Percentiles rank a stretch among this genome's conserved stretches.
Evolutionary conservation across 2,329 filamentous ascomycete species (phyloP).

Genomic region (Teratosphaeria gauchensis): DNA sequence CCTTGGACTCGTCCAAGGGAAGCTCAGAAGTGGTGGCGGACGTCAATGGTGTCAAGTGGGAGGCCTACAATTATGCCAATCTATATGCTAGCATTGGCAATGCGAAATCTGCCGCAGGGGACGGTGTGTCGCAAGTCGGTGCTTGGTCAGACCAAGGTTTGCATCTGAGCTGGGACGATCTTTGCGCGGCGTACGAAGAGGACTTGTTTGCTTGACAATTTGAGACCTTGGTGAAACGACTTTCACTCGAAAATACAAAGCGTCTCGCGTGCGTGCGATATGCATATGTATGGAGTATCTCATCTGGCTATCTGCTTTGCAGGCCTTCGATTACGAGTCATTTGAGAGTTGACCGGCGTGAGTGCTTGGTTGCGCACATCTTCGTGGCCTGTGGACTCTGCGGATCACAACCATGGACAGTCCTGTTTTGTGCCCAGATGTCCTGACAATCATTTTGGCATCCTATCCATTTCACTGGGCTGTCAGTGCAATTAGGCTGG

Average conservation of each 20-base stretch:
- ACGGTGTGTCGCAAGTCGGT: not conserved
- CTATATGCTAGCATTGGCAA: not conserved
- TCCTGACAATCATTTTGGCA: too few relatives aligned
- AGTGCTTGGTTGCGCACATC: too few relatives aligned
- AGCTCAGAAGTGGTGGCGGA: not conserved
- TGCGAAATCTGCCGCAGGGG: not conserved
- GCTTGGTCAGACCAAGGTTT: slow-evolving; percentile 1
- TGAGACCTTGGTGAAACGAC: not conserved
- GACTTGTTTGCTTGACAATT: not conserved
- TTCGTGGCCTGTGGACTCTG: too few relatives aligned
- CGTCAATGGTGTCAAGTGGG: not conserved
- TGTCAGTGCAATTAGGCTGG: too few relatives aligned
- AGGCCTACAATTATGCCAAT: not conserved
- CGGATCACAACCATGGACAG: too few relatives aligned
- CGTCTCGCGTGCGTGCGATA: too few relatives aligned
- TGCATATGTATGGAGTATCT: too few relatives aligned
- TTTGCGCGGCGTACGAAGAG: not conserved
- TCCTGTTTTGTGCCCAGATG: too few relatives aligned
- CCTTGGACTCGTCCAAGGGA: not conserved
- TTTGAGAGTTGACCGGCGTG: too few relatives aligned
- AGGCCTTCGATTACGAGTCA: not conserved
- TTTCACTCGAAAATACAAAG: too few relatives aligned
- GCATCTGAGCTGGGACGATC: not conserved
- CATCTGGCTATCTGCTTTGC: not conserved
- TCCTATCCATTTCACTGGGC: too few relatives aligned